Evolutionary conservation across 148 eudicot species (phyloP).

Genomic region (Selenicereus undatus): DNA sequence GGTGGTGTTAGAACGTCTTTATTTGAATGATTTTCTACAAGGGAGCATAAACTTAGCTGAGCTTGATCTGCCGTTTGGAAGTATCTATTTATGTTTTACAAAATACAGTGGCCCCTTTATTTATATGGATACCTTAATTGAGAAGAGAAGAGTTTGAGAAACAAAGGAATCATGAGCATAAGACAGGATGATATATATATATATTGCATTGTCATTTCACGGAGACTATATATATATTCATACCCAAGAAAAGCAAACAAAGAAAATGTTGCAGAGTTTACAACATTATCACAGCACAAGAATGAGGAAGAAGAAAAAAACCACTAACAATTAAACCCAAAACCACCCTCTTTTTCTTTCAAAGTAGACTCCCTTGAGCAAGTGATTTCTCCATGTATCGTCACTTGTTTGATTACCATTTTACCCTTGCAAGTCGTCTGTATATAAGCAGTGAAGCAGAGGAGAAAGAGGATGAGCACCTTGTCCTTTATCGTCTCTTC

Average conservation of each 20-base stretch:
- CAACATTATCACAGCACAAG: conserved; percentile 47
- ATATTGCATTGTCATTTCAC: conserved; percentile 9
- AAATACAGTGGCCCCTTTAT: no score
- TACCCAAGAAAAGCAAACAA: conserved; percentile 14
- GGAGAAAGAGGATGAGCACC: conserved; percentile 99
- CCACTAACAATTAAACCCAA: conserved; percentile 21
- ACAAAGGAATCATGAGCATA: not conserved
- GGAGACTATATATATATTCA: conserved; percentile 27
- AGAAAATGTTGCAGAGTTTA: conserved; percentile 46
- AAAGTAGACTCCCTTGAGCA: conserved; percentile 4
- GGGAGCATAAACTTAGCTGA: no score
- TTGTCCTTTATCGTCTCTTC: conserved; percentile 60
- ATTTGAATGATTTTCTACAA: no score
- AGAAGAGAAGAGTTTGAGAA: not conserved
- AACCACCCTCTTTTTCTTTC: conserved; percentile 22
- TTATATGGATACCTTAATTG: not conserved
- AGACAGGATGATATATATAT: not conserved
- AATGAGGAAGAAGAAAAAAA: conserved; percentile 15
- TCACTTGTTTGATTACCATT: conserved; percentile 12
- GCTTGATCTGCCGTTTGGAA: no score
- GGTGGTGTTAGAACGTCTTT: no score
- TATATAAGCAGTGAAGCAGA: conserved; percentile 45
- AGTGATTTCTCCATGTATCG: conserved; percentile 9
- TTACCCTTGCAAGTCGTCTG: conserved; percentile 9
- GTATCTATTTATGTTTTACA: no score